A percentile compares a stretch with the other conserved stretches of the same genome.
Conservation (phyloP, 164 flowering plant species). For the Vitis rupestris region DNA sequence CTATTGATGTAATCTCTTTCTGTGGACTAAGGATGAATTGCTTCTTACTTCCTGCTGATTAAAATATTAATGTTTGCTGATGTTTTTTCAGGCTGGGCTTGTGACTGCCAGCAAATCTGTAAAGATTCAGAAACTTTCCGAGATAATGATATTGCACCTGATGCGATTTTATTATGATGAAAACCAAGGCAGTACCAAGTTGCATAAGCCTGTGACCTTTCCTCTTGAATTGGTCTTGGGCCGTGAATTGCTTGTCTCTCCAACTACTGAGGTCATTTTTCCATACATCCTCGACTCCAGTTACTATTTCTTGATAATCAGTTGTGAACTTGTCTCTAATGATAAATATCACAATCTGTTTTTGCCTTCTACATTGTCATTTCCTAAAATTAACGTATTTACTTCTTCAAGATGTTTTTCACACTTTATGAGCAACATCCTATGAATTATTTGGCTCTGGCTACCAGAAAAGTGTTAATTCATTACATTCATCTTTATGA, state of each 20-base stretch:
- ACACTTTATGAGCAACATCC: too few relatives aligned
- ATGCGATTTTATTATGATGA: constrained; percentile 91
- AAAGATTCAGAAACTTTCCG: constrained; percentile 74
- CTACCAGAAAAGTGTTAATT: too few relatives aligned
- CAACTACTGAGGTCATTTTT: constrained; percentile 65
- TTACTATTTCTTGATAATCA: too few relatives aligned
- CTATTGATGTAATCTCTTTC: too few relatives aligned
- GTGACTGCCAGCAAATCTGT: constrained; percentile 86
- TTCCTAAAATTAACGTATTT: too few relatives aligned
- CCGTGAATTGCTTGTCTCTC: constrained; percentile 74
- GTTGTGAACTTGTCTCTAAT: too few relatives aligned
- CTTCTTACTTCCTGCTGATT: background rate
- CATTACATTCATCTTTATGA: too few relatives aligned
- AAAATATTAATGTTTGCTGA: background rate
- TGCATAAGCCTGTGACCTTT: constrained; percentile 81
- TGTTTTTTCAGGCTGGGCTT: constrained; percentile 50
- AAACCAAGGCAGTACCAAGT: constrained; percentile 84
- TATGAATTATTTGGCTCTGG: too few relatives aligned
- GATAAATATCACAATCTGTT: too few relatives aligned
- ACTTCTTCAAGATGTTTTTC: too few relatives aligned
- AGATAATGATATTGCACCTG: constrained; percentile 89
- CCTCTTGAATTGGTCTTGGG: constrained; percentile 76
- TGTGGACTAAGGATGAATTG: background rate
- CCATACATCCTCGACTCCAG: too few relatives aligned
- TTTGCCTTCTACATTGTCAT: too few relatives aligned